Evolutionary conservation across 225 moss, liverwort and hornwort species (phyloP).

Genomic region (Rhytidiadelphus loreus): DNA sequence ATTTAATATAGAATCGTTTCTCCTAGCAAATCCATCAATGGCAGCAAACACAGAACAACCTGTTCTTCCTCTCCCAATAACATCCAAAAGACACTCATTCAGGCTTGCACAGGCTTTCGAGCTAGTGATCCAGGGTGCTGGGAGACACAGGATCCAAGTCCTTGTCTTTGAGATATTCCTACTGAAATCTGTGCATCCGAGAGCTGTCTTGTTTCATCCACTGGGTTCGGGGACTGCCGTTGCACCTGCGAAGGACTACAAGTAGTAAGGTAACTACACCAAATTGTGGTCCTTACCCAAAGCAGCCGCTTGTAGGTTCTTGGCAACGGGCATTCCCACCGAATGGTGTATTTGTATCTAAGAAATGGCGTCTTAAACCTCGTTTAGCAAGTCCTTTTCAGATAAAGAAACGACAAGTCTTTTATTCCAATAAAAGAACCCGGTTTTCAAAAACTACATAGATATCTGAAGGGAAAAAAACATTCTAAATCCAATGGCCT

Average conservation of each 20-base stretch:
- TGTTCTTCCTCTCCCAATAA: neutral
- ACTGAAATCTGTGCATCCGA: neutral
- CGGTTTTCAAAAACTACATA: neutral
- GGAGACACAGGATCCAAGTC: conserved; percentile 12
- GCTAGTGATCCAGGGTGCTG: conserved; percentile 22
- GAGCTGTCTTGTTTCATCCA: conserved; percentile 4
- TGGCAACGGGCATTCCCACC: neutral
- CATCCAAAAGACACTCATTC: neutral
- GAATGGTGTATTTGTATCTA: neutral
- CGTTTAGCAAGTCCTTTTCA: neutral
- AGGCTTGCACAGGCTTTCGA: conserved; percentile 39
- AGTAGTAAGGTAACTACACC: neutral
- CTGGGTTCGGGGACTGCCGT: neutral
- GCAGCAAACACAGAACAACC: neutral
- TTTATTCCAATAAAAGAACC: neutral
- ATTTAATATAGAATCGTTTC: neutral
- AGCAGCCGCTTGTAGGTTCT: neutral
- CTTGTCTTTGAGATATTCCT: conserved; percentile 30
- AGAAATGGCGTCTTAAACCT: neutral
- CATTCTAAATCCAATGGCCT: neutral
- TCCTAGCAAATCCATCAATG: neutral
- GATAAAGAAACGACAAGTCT: neutral
- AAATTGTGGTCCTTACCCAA: neutral
- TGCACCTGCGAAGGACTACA: neutral
- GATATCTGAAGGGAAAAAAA: neutral